These are phyloP conservation scores for Globisporangium viniferum DNA, from an alignment of 352 stramenopile genomes.

Conservation along the genomic window DNA sequence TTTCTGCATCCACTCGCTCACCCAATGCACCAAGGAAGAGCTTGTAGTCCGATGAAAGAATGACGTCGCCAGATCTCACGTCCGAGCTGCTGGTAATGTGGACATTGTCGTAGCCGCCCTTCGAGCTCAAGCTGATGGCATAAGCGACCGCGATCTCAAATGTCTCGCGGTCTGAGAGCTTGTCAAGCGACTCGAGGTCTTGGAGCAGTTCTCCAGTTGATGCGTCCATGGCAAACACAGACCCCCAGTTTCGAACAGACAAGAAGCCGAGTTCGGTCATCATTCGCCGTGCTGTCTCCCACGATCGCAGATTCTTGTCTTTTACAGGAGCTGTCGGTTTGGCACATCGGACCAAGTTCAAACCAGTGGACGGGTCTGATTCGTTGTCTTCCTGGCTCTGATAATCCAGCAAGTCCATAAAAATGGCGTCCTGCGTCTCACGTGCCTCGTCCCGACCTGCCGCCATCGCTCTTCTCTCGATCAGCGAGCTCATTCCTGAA, in stretches of 20 bases:
- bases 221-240: slow-evolving; percentile 76
- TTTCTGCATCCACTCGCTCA: slow-evolving; percentile 43
- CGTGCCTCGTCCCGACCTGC: slow-evolving; percentile 48
- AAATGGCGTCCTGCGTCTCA: slow-evolving; percentile 60
- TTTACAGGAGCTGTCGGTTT: slow-evolving; percentile 50
- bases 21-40: slow-evolving; percentile 68
- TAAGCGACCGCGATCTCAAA: slow-evolving; percentile 85
- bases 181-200: slow-evolving; percentile 71
- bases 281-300: slow-evolving; percentile 75
- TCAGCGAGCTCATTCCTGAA: slow-evolving; percentile 58
- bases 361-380: slow-evolving; percentile 19
- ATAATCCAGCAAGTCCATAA: slow-evolving; percentile 54
- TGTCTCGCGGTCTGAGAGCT: slow-evolving; percentile 70
- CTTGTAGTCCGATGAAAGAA: slow-evolving; percentile 64
- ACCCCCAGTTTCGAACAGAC: slow-evolving; percentile 82
- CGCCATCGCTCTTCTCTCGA: slow-evolving; percentile 57
- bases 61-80: slow-evolving; percentile 33
- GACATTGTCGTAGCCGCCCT: slow-evolving; percentile 76
- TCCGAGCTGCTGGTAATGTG: slow-evolving; percentile 55
- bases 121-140: slow-evolving; percentile 54
- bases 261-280: slow-evolving; percentile 83
- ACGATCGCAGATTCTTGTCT: slow-evolving; percentile 57
- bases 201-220: slow-evolving; percentile 46
- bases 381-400: slow-evolving; percentile 59
- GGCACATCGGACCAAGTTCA: slow-evolving; percentile 20